Evolutionary conservation across 73 alveolate species (phyloP).

Genomic region (Paramecium sonneborni): DNA sequence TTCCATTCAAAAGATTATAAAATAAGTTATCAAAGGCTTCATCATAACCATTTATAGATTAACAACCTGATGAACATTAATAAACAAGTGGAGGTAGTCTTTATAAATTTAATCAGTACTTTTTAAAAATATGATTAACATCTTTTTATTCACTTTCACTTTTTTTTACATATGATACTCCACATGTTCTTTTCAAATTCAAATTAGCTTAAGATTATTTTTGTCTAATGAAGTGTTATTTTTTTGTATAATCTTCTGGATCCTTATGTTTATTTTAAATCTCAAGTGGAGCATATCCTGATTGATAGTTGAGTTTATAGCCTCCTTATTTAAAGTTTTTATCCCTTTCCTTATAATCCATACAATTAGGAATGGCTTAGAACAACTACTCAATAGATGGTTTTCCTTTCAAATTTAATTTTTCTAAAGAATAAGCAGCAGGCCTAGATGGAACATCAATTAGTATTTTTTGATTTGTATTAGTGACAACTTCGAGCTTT

Average conservation of each 20-base stretch:
- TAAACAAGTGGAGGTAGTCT: slow-evolving; percentile 61
- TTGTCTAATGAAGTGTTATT: slow-evolving; percentile 74
- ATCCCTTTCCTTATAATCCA: not conserved
- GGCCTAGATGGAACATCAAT: not conserved
- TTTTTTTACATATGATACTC: slow-evolving; percentile 79
- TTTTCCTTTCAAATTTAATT: not conserved
- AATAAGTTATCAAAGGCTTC: slow-evolving; percentile 34
- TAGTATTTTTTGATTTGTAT: not conserved
- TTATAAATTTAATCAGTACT: not conserved
- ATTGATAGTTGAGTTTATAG: slow-evolving; percentile 18
- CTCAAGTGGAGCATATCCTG: slow-evolving; percentile 67
- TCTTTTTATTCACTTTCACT: slow-evolving; percentile 75
- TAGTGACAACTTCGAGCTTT: slow-evolving; percentile 15
- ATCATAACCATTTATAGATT: slow-evolving; percentile 29
- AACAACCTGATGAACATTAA: slow-evolving; percentile 62
- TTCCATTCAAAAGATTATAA: slow-evolving; percentile 13
- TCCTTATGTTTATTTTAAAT: slow-evolving; percentile 43
- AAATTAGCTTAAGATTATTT: slow-evolving; percentile 65
- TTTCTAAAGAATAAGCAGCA: not conserved
- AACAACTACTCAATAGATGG: not conserved
- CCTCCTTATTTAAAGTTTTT: not conserved
- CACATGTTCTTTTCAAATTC: slow-evolving; percentile 80
- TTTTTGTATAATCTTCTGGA: slow-evolving; percentile 52
- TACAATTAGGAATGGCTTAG: not conserved
- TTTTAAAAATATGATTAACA: slow-evolving; percentile 63